Evolutionary conservation across 2,329 filamentous ascomycete genomes (phyloP).

Genomic region (Talaromyces islandicus): DNA sequence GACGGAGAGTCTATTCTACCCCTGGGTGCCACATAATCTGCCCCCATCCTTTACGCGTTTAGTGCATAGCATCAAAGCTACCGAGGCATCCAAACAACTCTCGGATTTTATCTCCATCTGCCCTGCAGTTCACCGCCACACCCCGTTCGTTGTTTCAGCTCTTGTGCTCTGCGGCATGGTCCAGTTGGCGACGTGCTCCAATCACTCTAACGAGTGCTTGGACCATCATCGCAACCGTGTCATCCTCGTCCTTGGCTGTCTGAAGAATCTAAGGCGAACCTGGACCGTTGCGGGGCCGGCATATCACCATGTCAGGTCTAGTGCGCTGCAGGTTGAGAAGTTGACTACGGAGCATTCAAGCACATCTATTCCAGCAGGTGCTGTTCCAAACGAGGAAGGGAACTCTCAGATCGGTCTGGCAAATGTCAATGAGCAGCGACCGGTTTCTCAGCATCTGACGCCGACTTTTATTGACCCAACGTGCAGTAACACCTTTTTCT

Average conservation of each 20-base stretch:
- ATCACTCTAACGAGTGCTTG: constrained; percentile 31
- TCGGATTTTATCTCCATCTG: constrained; percentile 28
- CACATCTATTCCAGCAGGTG: not conserved
- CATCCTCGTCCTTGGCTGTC: constrained; percentile 27
- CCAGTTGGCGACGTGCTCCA: constrained; percentile 27
- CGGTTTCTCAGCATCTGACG: not conserved
- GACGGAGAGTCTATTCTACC: constrained; percentile 20
- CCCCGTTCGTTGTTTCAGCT: constrained; percentile 23
- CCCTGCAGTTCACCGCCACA: constrained; percentile 25
- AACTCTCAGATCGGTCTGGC: not conserved
- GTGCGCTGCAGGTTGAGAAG: constrained; percentile 18
- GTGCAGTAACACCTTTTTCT: not conserved
- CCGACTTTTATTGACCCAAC: constrained; percentile 1
- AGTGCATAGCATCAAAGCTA: constrained; percentile 30
- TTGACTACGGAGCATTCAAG: not conserved
- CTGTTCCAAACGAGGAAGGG: not conserved
- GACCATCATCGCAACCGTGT: constrained; percentile 34
- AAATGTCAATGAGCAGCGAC: not conserved
- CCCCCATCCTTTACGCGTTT: constrained; percentile 27
- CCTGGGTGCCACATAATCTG: constrained; percentile 19
- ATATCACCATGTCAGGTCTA: constrained; percentile 21
- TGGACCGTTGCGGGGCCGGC: constrained; percentile 23
- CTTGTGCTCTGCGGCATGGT: constrained; percentile 25
- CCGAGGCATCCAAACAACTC: constrained; percentile 27
- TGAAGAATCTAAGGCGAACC: constrained; percentile 25